Percentiles rank a stretch among this genome's conserved stretches.
Evolutionary conservation across 2,329 filamentous ascomycete species (phyloP).

Genomic region (Leptosphaerulina australis): DNA sequence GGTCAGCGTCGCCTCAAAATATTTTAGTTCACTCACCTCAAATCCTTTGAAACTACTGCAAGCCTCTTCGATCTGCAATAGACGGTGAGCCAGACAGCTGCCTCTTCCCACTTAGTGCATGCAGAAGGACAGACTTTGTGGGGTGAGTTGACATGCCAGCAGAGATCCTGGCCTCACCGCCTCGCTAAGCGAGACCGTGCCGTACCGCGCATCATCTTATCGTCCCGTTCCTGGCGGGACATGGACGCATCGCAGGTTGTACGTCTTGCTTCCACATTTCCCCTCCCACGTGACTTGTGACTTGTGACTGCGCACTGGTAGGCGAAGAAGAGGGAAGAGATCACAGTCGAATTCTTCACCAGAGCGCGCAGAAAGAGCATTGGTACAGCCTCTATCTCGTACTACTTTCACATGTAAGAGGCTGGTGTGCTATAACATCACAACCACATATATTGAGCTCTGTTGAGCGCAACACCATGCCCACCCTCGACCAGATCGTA

Average conservation of each 20-base stretch:
- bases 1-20: neutral
- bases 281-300: conserved; percentile 14
- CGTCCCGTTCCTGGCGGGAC: too few relatives aligned
- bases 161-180: conserved; percentile 27
- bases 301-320: conserved; percentile 11
- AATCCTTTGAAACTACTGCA: conserved; percentile 1
- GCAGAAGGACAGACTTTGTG: conserved; percentile 7
- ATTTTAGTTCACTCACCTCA: neutral
- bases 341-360: neutral
- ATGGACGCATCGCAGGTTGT: neutral
- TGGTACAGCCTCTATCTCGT: conserved; percentile 11
- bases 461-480: neutral
- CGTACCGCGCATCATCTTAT: conserved; percentile 9
- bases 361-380: conserved; percentile 1
- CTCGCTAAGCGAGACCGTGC: conserved; percentile 21
- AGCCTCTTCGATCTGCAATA: neutral
- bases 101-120: conserved; percentile 9
- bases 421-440: conserved; percentile 5
- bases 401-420: conserved; percentile 13
- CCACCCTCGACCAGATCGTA: conserved; percentile 80
- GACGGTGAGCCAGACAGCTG: conserved; percentile 3
- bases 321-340: conserved; percentile 2
- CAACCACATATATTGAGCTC: neutral
- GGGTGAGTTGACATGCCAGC: conserved; percentile 12
- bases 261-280: neutral